Evolutionary conservation across 345 rosid genomes (phyloP).

Genomic region (Diplotaxis tenuifolia): DNA sequence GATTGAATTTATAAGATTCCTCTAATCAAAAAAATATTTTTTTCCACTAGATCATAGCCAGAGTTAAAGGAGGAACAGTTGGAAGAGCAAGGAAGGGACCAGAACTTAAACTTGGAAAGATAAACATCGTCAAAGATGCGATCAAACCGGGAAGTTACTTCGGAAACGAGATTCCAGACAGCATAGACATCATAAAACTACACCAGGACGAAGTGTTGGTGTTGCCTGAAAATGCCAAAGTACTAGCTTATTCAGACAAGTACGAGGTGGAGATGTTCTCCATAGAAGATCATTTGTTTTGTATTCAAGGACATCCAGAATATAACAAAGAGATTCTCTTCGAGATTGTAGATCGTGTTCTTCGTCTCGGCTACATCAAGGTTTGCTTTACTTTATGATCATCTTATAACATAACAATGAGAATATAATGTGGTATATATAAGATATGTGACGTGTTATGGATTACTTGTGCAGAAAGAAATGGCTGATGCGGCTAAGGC

Average conservation of each 20-base stretch:
- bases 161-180: conserved; percentile 46
- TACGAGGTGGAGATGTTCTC: conserved; percentile 75
- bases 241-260: conserved; percentile 73
- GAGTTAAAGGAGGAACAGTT: conserved; percentile 76
- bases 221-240: conserved; percentile 61
- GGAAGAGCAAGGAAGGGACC: conserved; percentile 70
- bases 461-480: conserved; percentile 28
- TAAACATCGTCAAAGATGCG: conserved; percentile 55
- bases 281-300: conserved; percentile 59
- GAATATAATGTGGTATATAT: not conserved
- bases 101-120: conserved; percentile 65
- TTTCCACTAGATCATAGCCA: conserved; percentile 59
- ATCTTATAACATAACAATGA: not conserved
- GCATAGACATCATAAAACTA: conserved; percentile 60
- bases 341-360: conserved; percentile 76
- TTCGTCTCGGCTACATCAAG: conserved; percentile 48
- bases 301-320: conserved; percentile 97
- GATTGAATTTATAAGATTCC: not conserved
- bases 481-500: conserved; percentile 37
- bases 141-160: conserved; percentile 27
- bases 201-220: conserved; percentile 90
- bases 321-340: conserved; percentile 75
- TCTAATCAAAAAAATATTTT: not conserved
- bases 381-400: conserved; percentile 33
- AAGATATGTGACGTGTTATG: not conserved